These are phyloP conservation scores for Colletotrichum sp. DNA, from an alignment of 2,329 filamentous ascomycete genomes.

Conservation along the genomic window DNA sequence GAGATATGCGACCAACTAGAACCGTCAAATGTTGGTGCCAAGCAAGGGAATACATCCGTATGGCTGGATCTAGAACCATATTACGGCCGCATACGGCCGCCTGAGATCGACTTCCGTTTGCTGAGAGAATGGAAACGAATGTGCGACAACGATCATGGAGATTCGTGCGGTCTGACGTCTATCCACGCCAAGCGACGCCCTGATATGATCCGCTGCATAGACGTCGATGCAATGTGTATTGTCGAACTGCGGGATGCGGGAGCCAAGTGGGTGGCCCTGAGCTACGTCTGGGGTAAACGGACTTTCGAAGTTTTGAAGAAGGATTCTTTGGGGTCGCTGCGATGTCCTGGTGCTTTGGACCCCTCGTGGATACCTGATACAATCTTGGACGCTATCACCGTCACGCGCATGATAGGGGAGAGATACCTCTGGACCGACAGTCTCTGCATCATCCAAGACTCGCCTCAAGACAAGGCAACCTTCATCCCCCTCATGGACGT, in stretches of 20 bases:
- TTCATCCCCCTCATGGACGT: not conserved
- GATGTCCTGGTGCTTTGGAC: not conserved
- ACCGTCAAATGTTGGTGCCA: accelerated
- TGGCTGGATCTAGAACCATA: not conserved
- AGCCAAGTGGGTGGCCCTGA: not conserved
- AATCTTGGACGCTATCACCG: not conserved
- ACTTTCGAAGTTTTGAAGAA: not conserved
- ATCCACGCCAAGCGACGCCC: not conserved
- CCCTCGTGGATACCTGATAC: not conserved
- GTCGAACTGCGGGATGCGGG: not conserved
- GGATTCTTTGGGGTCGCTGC: not conserved
- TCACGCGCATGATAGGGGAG: not conserved
- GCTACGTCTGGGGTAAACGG: not conserved
- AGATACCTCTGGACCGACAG: not conserved
- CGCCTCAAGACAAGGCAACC: not conserved
- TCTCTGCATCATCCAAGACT: not conserved
- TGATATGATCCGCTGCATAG: not conserved
- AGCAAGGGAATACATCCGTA: accelerated
- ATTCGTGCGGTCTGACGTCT: not conserved
- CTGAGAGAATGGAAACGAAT: not conserved
- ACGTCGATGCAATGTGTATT: not conserved
- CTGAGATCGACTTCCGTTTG: not conserved
- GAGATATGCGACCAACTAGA: not conserved
- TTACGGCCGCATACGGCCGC: not conserved
- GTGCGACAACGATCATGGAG: not conserved